Base-by-base conservation (phyloP, 306 rosid species). In the Sindora glabra region DNA sequence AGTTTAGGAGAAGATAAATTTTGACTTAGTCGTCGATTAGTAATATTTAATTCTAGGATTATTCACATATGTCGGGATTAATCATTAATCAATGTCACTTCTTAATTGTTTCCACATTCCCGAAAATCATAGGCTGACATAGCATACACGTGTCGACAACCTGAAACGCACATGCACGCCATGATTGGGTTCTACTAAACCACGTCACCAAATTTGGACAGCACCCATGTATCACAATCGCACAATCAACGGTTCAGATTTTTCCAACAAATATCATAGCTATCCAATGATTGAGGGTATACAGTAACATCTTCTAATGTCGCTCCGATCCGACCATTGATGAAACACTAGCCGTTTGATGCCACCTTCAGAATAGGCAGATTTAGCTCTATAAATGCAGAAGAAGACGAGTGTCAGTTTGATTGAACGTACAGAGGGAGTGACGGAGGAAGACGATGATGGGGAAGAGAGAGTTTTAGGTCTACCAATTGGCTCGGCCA, bases 181-280 rank as follows among this genome's bases (percentile, higher is more conserved):
- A 66, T 65, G 82, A 67, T 67, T 76, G 68, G 70, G 15, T 44
- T 36, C 2, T 27, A 19, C 71, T 17, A 22, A n/a, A 10, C 64
- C 78, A 77, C 59, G 81, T 71, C 80, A 79, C 64, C 71, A 64
- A 52, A 10, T 30, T 75, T 55, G 69, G 74, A 73, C 64, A n/a
- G n/a, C n/a, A n/a, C n/a, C n/a, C n/a, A n/a, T n/a, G n/a, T n/a
- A n/a, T n/a, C n/a, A n/a, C n/a, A n/a, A n/a, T n/a, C n/a, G n/a
- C n/a, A n/a, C n/a, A n/a, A n/a, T n/a, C n/a, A n/a, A n/a, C n/a
- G n/a, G n/a, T n/a, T n/a, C n/a, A n/a, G n/a, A n/a, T n/a, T n/a
- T n/a, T n/a, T n/a, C n/a, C n/a, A n/a, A n/a, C n/a, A n/a, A n/a
- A n/a, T n/a, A n/a, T n/a, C n/a, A 39, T 21, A 3, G 4, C 9